Evolutionary conservation across 2,329 filamentous ascomycete genomes (phyloP).

Genomic region (Hypoxylon sp.): DNA sequence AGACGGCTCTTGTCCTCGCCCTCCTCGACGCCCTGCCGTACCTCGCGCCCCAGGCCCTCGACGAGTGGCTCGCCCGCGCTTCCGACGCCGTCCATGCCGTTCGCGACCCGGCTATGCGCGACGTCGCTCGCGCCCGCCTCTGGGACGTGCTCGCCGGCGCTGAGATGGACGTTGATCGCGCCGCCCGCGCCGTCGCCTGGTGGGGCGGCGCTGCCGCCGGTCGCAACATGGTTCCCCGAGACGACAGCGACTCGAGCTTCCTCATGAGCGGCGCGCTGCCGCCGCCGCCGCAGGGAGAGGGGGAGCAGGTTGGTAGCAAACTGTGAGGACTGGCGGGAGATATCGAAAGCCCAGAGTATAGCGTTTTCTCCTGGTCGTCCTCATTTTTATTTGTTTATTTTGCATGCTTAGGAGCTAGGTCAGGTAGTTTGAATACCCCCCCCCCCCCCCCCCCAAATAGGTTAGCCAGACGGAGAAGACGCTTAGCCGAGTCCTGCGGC

Average conservation of each 20-base stretch:
- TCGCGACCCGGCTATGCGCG: slow-evolving; percentile 66
- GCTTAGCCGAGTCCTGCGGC: no score
- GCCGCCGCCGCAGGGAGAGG: slow-evolving; percentile 43
- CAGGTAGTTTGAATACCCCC: no score
- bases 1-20: slow-evolving; percentile 77
- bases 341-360: no score
- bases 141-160: slow-evolving; percentile 82
- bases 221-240: slow-evolving; percentile 57
- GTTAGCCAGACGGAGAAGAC: no score
- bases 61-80: slow-evolving; percentile 80
- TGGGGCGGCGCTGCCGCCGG: slow-evolving; percentile 74
- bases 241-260: slow-evolving; percentile 35
- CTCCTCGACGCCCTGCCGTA: slow-evolving; percentile 81
- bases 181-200: slow-evolving; percentile 82
- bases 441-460: no score
- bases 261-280: slow-evolving; percentile 65
- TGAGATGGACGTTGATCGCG: slow-evolving; percentile 88
- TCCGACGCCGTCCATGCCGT: slow-evolving; percentile 73
- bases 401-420: no score
- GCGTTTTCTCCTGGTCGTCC: no score
- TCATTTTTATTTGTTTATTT: no score
- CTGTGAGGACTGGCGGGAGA: no score
- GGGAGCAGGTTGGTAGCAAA: slow-evolving; percentile 36
- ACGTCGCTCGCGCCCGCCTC: slow-evolving; percentile 73
- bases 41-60: slow-evolving; percentile 72